Evolutionary conservation across 306 rosid genomes (phyloP), one percentile per base, ranked within the genome.

Genomic region (Benincasa hispida): DNA sequence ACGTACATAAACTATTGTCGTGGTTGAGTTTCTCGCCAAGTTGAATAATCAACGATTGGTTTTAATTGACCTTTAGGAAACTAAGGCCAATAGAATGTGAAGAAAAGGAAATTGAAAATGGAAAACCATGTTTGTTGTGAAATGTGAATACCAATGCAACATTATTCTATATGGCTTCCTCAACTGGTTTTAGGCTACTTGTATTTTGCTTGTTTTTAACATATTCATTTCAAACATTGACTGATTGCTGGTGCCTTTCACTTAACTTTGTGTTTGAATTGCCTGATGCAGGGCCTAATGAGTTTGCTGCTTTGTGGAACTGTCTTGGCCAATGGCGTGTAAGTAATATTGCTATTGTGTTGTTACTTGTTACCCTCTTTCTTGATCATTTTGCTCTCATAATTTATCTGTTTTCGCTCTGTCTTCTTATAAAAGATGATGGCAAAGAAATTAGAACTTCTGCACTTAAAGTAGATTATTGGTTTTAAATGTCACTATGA

Each of bases 301-400:
- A 91, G 79, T 93, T 91, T 83, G 57, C 88, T n/a, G 91, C 86
- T 21, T 79, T 93, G 35, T 91, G 97, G 94, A 84, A 34, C 81
- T 91, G 98, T 82, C 94, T 93, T 75, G 97, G 88, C 55, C 87
- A 81, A 42, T 93, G 98, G 96, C 90, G 91, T 70, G 97, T 93
- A 45, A 86, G 96, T 88, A 66, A 19, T 54, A 59, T 3, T 78
- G 2, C 25, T 32, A 35, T 39, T 67, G 8, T 67, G 54, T 7
- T n/a, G 27, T 42, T 68, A 21, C 21, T 7, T n/a, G 27, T 42
- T 68, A 21, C 21, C 19, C 1, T 41, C 50, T 37, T 27, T 6
- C 35, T 59, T 41, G 34, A 13, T 47, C 50, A 45, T 17, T 32
- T 55, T 37, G 54, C 11, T 3, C 42, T 30, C 42, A 17, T 62